Percentiles rank a stretch among this genome's conserved stretches.
Conservation (phyloP, 768 basidiomycete genomes). For the Rossbeevera mucosa region DNA sequence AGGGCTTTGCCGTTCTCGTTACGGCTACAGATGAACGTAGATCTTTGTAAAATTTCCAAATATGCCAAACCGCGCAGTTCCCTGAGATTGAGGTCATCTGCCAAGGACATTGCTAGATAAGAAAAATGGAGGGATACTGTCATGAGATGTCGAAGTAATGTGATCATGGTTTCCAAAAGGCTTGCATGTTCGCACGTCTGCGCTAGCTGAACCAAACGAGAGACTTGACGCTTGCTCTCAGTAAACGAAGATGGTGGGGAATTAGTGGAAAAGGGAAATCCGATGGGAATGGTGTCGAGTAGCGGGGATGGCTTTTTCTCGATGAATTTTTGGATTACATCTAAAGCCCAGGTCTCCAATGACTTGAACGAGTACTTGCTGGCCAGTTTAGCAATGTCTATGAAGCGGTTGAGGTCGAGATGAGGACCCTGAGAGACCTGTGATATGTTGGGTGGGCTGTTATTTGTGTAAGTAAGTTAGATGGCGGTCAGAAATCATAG, state of each 20-base stretch:
- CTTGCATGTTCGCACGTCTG: constrained; percentile 61
- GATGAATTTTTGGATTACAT: constrained; percentile 66
- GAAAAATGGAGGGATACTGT: constrained; percentile 58
- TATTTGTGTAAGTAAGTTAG: constrained; percentile 3
- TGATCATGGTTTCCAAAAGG: constrained; percentile 57
- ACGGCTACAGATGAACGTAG: constrained; percentile 28
- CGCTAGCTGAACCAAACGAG: constrained; percentile 60
- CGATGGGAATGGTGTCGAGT: constrained; percentile 38
- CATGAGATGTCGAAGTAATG: constrained; percentile 59
- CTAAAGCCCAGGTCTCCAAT: constrained; percentile 69
- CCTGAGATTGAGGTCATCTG: constrained; percentile 63
- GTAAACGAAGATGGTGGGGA: constrained; percentile 34
- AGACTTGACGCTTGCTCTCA: constrained; percentile 45
- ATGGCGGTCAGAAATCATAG: background rate
- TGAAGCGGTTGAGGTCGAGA: constrained; percentile 50
- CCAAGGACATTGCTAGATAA: constrained; percentile 67
- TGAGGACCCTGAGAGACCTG: constrained; percentile 39
- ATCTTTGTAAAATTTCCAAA: constrained; percentile 69
- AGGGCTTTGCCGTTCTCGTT: constrained; percentile 11
- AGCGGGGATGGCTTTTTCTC: constrained; percentile 54
- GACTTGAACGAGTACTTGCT: constrained; percentile 76
- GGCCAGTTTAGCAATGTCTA: constrained; percentile 60
- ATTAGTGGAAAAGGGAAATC: constrained; percentile 19
- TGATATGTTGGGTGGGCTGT: constrained; percentile 59
- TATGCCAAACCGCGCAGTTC: constrained; percentile 62